A percentile compares a stretch with the other conserved stretches of the same genome.
phyloP scores from a whole-genome alignment of 306 rosid genomes.

The Boehmeria nivea region DNA sequence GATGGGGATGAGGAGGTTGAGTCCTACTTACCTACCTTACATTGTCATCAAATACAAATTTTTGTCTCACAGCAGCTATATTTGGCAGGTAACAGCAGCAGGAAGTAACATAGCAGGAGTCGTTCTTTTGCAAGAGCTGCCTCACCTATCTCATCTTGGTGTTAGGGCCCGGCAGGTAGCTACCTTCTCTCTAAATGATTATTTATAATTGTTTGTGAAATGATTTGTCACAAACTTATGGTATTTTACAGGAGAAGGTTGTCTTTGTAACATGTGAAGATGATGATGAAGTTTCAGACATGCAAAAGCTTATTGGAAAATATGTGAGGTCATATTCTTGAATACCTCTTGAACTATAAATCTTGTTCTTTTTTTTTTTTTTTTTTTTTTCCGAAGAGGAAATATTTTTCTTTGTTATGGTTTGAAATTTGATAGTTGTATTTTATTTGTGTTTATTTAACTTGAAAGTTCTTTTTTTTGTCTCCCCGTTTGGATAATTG shows the following conservation, averaged over 20 bases:
- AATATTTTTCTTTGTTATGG: conserved; percentile 6
- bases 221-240: conserved; percentile 16
- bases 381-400: no score
- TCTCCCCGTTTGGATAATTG: conserved; percentile 20
- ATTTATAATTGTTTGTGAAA: not conserved
- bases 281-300: conserved; percentile 54
- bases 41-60: conserved; percentile 1
- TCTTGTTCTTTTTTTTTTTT: no score
- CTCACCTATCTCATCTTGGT: conserved; percentile 99
- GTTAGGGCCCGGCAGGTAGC: conserved; percentile 97
- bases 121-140: conserved; percentile 85
- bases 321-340: conserved; percentile 50
- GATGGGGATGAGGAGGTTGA: conserved; percentile 98
- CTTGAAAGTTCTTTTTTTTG: conserved; percentile 18
- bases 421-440: conserved; percentile 16
- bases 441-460: conserved; percentile 13
- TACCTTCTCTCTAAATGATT: no score
- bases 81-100: conserved; percentile 81
- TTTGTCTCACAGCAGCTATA: conserved; percentile 19
- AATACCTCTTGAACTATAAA: no score
- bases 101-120: conserved; percentile 85
- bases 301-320: conserved; percentile 50
- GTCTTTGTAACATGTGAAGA: conserved; percentile 94
- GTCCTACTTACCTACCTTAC: not conserved
- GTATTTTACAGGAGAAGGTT: conserved; percentile 75